These are phyloP conservation scores for Exophiala phaeomuriformis DNA, from an alignment of 2,329 filamentous ascomycete species.

Conservation along the genomic window DNA sequence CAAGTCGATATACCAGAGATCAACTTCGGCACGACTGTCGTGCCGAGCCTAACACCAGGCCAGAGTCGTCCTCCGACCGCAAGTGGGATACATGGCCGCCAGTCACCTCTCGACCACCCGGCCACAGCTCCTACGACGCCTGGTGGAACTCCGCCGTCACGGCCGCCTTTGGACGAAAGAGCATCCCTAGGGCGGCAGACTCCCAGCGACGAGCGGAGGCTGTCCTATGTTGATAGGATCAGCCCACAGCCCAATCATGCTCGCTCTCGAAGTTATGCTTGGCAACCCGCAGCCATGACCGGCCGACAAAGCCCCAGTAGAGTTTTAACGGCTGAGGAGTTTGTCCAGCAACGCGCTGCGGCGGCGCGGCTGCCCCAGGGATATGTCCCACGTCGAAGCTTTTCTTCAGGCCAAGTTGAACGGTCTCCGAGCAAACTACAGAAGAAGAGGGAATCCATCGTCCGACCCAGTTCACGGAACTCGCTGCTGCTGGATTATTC, in stretches of 20 bases:
- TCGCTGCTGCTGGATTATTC: constrained; percentile 40
- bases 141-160: constrained; percentile 8
- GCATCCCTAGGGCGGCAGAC: constrained; percentile 4
- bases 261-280: constrained; percentile 55
- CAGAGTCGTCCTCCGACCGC: constrained; percentile 50
- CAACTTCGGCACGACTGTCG: constrained; percentile 79
- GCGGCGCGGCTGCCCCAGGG: constrained; percentile 42
- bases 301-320: constrained; percentile 43
- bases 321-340: constrained; percentile 71
- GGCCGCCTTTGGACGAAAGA: constrained; percentile 7
- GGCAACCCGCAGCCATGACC: constrained; percentile 62
- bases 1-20: constrained; percentile 57
- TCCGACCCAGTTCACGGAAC: constrained; percentile 35
- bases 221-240: constrained; percentile 2
- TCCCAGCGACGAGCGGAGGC: constrained; percentile 10
- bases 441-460: constrained; percentile 24
- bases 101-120: constrained; percentile 16
- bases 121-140: constrained; percentile 10
- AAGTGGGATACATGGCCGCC: constrained; percentile 38
- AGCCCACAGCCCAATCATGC: constrained; percentile 17
- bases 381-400: constrained; percentile 36
- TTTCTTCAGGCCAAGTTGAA: constrained; percentile 23
- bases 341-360: constrained; percentile 68
- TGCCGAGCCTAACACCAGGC: constrained; percentile 49
- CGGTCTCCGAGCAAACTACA: constrained; percentile 23